Evolutionary conservation across 805 yeast genomes (phyloP).

Genomic region (Lipomyces sp.): DNA sequence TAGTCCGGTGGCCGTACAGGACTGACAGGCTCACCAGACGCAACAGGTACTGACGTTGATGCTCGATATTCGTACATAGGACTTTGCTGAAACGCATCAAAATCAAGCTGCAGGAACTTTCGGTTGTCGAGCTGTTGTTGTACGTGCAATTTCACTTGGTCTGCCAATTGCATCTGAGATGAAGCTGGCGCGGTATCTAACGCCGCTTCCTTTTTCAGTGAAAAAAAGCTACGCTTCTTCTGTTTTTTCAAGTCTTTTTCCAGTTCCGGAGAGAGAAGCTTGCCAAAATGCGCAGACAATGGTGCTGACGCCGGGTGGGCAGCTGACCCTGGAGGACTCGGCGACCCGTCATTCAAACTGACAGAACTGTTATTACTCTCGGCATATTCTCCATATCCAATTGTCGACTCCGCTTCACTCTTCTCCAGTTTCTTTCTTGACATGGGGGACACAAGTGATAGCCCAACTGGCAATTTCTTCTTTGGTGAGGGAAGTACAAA

Average conservation of each 20-base stretch:
- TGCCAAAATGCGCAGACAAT: constrained; percentile 15
- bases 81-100: constrained; percentile 23
- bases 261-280: constrained; percentile 9
- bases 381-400: neutral
- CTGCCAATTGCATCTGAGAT: constrained; percentile 7
- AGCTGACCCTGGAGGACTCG: constrained; percentile 11
- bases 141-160: constrained; percentile 22
- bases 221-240: constrained; percentile 64
- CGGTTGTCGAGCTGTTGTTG: constrained; percentile 29
- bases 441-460: constrained; percentile 25
- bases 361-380: constrained; percentile 1
- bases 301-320: constrained; percentile 11
- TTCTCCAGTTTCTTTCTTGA: constrained; percentile 12
- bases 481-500: constrained; percentile 10
- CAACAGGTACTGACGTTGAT: constrained; percentile 14
- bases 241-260: constrained; percentile 51
- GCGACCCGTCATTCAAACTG: constrained; percentile 5
- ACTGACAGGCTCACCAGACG: constrained; percentile 7
- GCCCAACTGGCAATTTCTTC: constrained; percentile 25
- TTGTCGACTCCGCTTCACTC: neutral
- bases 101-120: constrained; percentile 27
- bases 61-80: constrained; percentile 36
- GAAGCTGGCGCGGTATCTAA: neutral
- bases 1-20: constrained; percentile 5
- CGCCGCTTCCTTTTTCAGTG: constrained; percentile 48